Conservation (phyloP, 495 filamentous ascomycete genomes). For the Aspergillus biplanus region DNA sequence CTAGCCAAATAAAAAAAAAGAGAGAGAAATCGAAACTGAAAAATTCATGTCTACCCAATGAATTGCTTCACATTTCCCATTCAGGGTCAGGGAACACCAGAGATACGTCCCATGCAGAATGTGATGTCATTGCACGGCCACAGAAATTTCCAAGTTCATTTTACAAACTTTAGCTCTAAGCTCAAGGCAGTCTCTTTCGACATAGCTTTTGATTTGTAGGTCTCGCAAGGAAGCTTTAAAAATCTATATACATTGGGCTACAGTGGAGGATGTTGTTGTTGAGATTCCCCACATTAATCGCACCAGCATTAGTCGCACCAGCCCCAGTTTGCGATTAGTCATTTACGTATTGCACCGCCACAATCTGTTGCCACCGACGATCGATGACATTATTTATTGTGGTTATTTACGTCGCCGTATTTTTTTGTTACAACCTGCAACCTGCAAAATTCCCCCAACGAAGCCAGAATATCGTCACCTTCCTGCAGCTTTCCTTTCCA, state of each 20-base stretch:
- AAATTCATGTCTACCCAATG: not conserved
- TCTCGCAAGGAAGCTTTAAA: no score
- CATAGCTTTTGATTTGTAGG: no score
- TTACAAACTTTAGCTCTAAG: no score
- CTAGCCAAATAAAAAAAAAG: not conserved
- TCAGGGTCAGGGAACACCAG: no score
- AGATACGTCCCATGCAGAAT: no score
- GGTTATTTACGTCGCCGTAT: slow-evolving; percentile 13
- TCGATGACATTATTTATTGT: slow-evolving; percentile 29
- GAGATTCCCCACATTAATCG: no score
- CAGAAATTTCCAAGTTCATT: not conserved
- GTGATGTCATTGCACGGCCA: not conserved
- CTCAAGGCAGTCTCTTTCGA: no score
- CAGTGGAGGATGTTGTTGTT: no score
- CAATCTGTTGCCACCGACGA: slow-evolving; percentile 21
- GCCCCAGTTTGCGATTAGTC: no score
- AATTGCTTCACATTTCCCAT: no score
- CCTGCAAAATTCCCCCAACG: not conserved
- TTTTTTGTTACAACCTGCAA: slow-evolving; percentile 13
- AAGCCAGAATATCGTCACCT: slow-evolving; percentile 9
- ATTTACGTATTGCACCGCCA: slow-evolving; percentile 1
- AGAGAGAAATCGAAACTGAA: not conserved
- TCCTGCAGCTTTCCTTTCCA: not conserved
- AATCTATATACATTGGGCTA: no score
- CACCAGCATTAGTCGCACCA: no score